Base-by-base conservation (phyloP, 2,329 filamentous ascomycete species). In the Pestalotiopsis sp. region DNA sequence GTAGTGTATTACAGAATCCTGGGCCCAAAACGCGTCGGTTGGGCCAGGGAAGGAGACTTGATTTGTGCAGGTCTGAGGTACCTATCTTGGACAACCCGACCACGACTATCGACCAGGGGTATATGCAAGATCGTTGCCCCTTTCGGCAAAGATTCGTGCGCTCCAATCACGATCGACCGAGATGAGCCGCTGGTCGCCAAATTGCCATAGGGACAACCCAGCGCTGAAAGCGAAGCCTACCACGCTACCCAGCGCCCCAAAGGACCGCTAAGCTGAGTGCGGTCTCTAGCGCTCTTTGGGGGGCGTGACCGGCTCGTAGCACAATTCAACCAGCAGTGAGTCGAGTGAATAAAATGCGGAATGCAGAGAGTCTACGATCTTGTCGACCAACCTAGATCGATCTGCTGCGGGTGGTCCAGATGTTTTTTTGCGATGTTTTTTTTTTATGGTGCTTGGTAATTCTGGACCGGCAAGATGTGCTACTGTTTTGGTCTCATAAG, bases 101-200 rank as follows among this genome's bases (percentile, higher is more conserved):
- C 17, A 49, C 20, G 25, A 66, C 59, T 62, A 38, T 62, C 14
- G 59, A 36, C 45, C 27, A 62, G 59, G 59, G 59, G 25, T n/a
- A 40, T 36, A 38, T 62, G 63, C 52, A 45, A 56, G 41, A 25
- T 57, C 40, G 45, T 56, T 66, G 52, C 63, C 63, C 63, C 63
- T 66, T 66, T 66, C 17, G 63, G 63, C 41, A 45, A 66, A 57
- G 63, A 49, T 49, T n/a, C n/a, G 14, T 66, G 17, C 17, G 31
- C 20, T 57, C 36, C 63, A 57, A 66, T 66, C 23, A 57, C 52
- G 63, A 66, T 66, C 63, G 63, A 36, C 63, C 63, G 49, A 56
- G 63, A 57, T 57, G 63, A 31, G 41, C 62, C 41, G 20, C 41
- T 49, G 40, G 40, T 14, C 20, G n/a, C 27, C 59, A 62, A 62